phyloP scores from a whole-genome alignment of 176 grass and related monocot genomes.

The Phoenix dactylifera region DNA sequence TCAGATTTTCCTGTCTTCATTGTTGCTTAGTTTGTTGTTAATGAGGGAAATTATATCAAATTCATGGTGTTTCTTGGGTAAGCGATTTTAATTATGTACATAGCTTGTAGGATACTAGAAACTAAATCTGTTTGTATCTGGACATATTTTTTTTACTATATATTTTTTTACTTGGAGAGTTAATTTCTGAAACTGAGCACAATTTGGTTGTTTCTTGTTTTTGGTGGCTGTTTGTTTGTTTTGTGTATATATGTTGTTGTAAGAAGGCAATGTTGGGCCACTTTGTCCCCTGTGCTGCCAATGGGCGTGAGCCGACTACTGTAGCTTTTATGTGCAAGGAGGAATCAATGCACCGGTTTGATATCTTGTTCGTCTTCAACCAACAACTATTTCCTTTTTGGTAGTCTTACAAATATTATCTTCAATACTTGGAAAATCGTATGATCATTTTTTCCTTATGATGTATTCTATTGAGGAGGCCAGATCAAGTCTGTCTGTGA shows the following conservation, averaged over 20 bases:
- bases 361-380: constrained; percentile 56
- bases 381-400: constrained; percentile 43
- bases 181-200: constrained; percentile 48
- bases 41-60: constrained; percentile 7
- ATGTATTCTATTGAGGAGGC: constrained; percentile 17
- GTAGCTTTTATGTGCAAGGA: constrained; percentile 71
- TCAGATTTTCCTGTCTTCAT: constrained; percentile 17
- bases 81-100: background rate
- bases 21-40: constrained; percentile 18
- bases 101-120: background rate
- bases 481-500: constrained; percentile 14
- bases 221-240: constrained; percentile 75
- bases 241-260: constrained; percentile 70
- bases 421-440: constrained; percentile 26
- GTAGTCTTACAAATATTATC: constrained; percentile 20
- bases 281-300: constrained; percentile 75
- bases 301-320: constrained; percentile 71
- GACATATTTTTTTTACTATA: constrained; percentile 8
- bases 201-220: constrained; percentile 52
- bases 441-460: constrained; percentile 12
- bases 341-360: constrained; percentile 77
- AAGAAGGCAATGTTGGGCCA: constrained; percentile 75
- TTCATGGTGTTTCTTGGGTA: constrained; percentile 9
- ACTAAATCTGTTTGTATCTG: background rate
- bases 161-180: constrained; percentile 25